Evolutionary conservation across 75 land plant genomes (phyloP), one percentile per base, ranked within the genome.

Genomic region (Pinus albicaulis): DNA sequence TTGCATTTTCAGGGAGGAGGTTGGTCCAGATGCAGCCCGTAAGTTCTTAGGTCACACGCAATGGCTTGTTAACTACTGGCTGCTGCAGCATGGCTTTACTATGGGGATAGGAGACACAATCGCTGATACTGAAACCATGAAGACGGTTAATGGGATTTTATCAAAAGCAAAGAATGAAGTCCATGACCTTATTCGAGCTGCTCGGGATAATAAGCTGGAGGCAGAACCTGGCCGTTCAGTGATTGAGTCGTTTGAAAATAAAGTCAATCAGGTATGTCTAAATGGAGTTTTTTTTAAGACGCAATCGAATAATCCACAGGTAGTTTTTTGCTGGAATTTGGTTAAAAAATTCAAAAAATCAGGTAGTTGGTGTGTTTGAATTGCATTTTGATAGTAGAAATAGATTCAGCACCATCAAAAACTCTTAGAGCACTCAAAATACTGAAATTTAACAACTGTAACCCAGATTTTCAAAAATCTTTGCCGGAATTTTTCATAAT

Each of bases 41-140:
- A 98, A 98, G 80, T 98, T 98, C 74, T 75, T 98, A 81, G 99
- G 99, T 22, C 99, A 98, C 64, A 90, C 98, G 3, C 99, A 98
- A 79, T 98, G 99, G 99, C 94, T 98, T 52, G 99, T 98, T 24
- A 98, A 98, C 65, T 98, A 98, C 59, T 98, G 99, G 99, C 83
- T 98, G 64, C 78, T 98, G 73, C 99, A 98, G 79, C 83, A 98
- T 71, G 98, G 83, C 62, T 98, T 98, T 72, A 93, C 93, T 76
- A 95, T 98, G 56, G 99, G 99, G 23, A 98, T 98, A 84, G 99
- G 99, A 34, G 99, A 98, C 71, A 98, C 99, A 59, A 98, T 98
- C 85, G 96, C 99, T 36, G 99, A 98, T 86, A 90, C 96, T 20
- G 76, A 88, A 34, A 98, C 98, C 52, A 92, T 95, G 93, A 90